These are phyloP conservation scores for Vicia sativa DNA, from an alignment of 306 rosid species.

Conservation along the genomic window DNA sequence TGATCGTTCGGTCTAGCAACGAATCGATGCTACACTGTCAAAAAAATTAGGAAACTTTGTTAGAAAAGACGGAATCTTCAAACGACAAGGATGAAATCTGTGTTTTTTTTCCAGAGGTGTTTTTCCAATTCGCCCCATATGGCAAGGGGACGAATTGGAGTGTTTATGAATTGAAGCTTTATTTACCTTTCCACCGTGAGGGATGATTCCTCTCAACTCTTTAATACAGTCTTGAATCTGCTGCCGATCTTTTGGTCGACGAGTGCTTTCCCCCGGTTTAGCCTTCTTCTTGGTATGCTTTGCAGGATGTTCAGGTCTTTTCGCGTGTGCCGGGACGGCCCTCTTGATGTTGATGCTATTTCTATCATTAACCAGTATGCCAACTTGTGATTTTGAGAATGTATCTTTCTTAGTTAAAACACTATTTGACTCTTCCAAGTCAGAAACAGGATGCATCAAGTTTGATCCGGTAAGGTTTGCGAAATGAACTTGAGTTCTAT, in stretches of 20 bases:
- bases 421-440: conserved; percentile 39
- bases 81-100: too few species aligned
- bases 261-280: conserved; percentile 73
- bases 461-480: conserved; percentile 40
- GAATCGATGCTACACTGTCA: conserved; percentile 93
- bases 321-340: conserved; percentile 39
- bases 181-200: conserved; percentile 78
- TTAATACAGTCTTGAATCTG: conserved; percentile 88
- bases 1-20: conserved; percentile 78
- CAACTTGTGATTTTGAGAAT: conserved; percentile 56
- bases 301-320: conserved; percentile 57
- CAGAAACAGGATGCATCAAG: conserved; percentile 40
- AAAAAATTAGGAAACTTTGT: conserved; percentile 41
- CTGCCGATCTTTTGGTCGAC: conserved; percentile 97
- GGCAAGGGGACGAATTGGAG: background rate
- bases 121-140: too few species aligned
- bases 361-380: conserved; percentile 62
- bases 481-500: conserved; percentile 41
- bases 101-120: too few species aligned
- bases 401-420: conserved; percentile 51
- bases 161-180: background rate
- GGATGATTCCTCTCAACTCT: conserved; percentile 86
- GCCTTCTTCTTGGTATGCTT: conserved; percentile 66
- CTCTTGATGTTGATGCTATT: conserved; percentile 51
- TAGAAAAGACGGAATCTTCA: background rate